Percentiles rank a stretch among this genome's conserved stretches.
phyloP scores from a whole-genome alignment of 495 filamentous ascomycete species.

The Aspergillus campestris region DNA sequence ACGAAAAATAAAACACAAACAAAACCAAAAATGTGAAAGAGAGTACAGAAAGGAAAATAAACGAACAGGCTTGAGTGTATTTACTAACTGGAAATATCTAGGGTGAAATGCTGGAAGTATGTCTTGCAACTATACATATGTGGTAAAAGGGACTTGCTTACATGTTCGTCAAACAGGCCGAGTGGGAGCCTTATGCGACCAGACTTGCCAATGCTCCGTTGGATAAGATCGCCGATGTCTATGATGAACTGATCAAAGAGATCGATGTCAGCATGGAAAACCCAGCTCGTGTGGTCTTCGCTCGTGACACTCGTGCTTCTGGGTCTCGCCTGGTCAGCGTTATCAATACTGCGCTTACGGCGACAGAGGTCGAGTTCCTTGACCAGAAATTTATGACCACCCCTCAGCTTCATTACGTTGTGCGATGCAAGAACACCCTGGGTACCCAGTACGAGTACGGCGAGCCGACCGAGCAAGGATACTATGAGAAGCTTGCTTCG shows the following conservation, averaged over 20 bases:
- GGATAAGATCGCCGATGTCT: slow-evolving; percentile 66
- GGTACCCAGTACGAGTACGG: slow-evolving; percentile 77
- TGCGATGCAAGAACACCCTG: slow-evolving; percentile 87
- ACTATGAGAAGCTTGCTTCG: slow-evolving; percentile 81
- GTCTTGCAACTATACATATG: slow-evolving; percentile 1
- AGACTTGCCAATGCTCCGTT: slow-evolving; percentile 72
- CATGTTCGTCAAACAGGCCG: slow-evolving; percentile 32
- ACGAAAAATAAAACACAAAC: neutral
- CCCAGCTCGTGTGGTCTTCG: slow-evolving; percentile 76
- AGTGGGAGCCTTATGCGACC: slow-evolving; percentile 88
- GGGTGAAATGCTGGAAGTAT: slow-evolving; percentile 92
- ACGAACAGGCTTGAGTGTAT: no score
- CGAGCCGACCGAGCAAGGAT: slow-evolving; percentile 78
- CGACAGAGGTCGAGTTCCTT: slow-evolving; percentile 59
- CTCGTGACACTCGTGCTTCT: slow-evolving; percentile 86
- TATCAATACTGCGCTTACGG: slow-evolving; percentile 67
- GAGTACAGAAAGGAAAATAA: no score
- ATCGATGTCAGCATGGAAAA: slow-evolving; percentile 65
- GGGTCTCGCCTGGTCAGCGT: slow-evolving; percentile 73
- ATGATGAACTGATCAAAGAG: slow-evolving; percentile 59
- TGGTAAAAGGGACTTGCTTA: slow-evolving; percentile 3
- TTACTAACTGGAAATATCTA: slow-evolving; percentile 16
- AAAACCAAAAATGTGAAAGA: no score
- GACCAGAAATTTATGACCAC: slow-evolving; percentile 89
- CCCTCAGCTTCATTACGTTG: slow-evolving; percentile 92